Evolutionary conservation across 2,329 filamentous ascomycete genomes (phyloP).

Genomic region (Colletotrichum sp.): DNA sequence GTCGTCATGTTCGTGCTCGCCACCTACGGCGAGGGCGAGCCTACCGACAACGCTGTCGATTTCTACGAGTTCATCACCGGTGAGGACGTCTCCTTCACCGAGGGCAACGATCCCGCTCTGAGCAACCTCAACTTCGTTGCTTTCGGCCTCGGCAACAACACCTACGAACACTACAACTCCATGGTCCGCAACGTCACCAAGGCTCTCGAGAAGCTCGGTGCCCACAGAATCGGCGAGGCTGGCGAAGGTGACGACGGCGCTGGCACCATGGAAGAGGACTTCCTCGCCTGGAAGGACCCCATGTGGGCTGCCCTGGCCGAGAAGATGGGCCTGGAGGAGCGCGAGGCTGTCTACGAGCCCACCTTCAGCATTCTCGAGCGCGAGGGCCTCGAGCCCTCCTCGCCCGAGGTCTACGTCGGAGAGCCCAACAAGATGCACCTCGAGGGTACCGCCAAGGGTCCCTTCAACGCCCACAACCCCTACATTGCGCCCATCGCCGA

Average conservation of each 20-base stretch:
- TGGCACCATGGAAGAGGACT: constrained; percentile 99
- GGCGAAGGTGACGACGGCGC: constrained; percentile 98
- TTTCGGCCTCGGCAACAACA: constrained; percentile 98
- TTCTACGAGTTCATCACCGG: constrained; percentile 95
- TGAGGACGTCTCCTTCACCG: constrained; percentile 82
- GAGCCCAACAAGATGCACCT: constrained; percentile 97
- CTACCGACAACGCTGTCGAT: constrained; percentile 97
- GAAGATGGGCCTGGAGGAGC: constrained; percentile 89
- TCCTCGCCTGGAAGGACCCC: constrained; percentile 97
- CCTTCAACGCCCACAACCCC: constrained; percentile 95
- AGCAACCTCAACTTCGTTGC: constrained; percentile 88
- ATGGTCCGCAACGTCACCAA: constrained; percentile 95
- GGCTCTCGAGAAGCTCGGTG: constrained; percentile 81
- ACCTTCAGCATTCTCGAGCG: constrained; percentile 83
- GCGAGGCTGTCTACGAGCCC: constrained; percentile 94
- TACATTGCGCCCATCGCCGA: constrained; percentile 93
- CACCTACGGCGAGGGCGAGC: constrained; percentile 97
- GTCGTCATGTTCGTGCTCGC: constrained; percentile 94
- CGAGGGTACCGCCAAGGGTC: constrained; percentile 80
- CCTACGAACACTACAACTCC: constrained; percentile 98
- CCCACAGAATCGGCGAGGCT: constrained; percentile 80
- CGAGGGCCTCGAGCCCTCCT: constrained; percentile 74
- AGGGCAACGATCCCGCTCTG: constrained; percentile 75
- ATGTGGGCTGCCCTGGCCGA: constrained; percentile 91
- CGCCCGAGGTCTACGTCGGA: constrained; percentile 86